Base-by-base conservation (phyloP, 306 rosid genomes). In the Corylus americana region DNA sequence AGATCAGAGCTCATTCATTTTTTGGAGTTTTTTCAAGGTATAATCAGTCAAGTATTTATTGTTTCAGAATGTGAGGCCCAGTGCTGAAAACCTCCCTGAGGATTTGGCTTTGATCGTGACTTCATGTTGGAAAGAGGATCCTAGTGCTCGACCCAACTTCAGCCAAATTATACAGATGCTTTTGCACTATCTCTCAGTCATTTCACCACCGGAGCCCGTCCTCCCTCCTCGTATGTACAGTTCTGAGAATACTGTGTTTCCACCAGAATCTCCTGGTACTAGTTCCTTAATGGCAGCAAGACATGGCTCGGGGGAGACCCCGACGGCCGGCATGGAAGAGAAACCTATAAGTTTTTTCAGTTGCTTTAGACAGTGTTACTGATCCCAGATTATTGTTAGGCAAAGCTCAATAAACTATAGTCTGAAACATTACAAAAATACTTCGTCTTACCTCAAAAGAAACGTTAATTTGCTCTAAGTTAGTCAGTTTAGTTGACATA, bases 181-280 rank as follows among this genome's bases (percentile, higher is more conserved):
- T 27, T 85, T 92, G 77, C 90, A 77, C 66, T 94, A 90, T 86
- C 91, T 94, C 55, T 88, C 88, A 2, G 82, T 86, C 18, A 86
- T 88, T 77, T 85, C 91, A 7, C 89, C 90, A 0, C 79, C 80
- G 3, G 85, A 84, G 81, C 89, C 93, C 0, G 51, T 88, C 14
- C 61, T 84, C 81, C 91, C 90, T 5, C 77, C 72, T 45, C 88
- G 86, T 58, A 89, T 89, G 22, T 77, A 62, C 74, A 79, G 82
- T 10, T 89, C 98, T 0, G 94, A 89, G 75, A 94, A 94, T 59
- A 82, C 87, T 22, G 92, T 94, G 25, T 75, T 94, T 72, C 91
- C 98, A 18, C 98, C 98, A 0, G 98, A 91, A 70, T 94, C 98
- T 31, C 98, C 98, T 0, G 97, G 98, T 17, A 94, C 98, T 57